A percentile compares a stretch with the other conserved stretches of the same genome.
phyloP scores from a whole-genome alignment of 2,329 filamentous ascomycete species.

The Dactylellina haptotyla region DNA sequence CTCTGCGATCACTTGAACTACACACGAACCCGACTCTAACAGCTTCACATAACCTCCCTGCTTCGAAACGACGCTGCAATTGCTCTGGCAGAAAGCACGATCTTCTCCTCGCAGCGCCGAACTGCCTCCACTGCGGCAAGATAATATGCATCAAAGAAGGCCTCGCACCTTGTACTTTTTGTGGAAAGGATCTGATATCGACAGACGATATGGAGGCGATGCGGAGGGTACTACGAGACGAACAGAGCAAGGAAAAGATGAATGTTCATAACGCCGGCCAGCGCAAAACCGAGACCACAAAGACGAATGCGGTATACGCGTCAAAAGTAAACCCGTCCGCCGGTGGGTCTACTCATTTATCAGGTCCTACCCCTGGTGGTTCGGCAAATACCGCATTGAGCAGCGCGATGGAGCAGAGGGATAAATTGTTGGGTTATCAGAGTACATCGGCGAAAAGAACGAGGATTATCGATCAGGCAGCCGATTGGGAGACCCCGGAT shows the following conservation, averaged over 20 bases:
- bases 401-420: constrained; percentile 79
- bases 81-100: constrained; percentile 90
- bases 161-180: constrained; percentile 92
- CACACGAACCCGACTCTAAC: constrained; percentile 82
- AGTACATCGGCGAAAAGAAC: constrained; percentile 85
- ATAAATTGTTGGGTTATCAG: constrained; percentile 83
- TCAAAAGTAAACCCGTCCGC: constrained; percentile 58
- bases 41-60: constrained; percentile 56
- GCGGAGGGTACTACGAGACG: constrained; percentile 82
- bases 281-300: constrained; percentile 67
- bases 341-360: constrained; percentile 54
- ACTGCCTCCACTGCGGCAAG: constrained; percentile 91
- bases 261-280: constrained; percentile 78
- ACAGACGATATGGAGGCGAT: constrained; percentile 81
- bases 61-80: constrained; percentile 75
- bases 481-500: constrained; percentile 73
- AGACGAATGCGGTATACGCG: constrained; percentile 59
- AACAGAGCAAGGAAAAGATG: constrained; percentile 88
- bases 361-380: constrained; percentile 58
- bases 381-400: constrained; percentile 62
- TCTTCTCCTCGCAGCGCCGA: constrained; percentile 87
- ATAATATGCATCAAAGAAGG: constrained; percentile 95
- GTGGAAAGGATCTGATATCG: constrained; percentile 77
- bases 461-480: constrained; percentile 85
- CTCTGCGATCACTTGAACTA: constrained; percentile 89